Conservation (phyloP, 2,329 filamentous ascomycete genomes). For the Didymella pomorum region DNA sequence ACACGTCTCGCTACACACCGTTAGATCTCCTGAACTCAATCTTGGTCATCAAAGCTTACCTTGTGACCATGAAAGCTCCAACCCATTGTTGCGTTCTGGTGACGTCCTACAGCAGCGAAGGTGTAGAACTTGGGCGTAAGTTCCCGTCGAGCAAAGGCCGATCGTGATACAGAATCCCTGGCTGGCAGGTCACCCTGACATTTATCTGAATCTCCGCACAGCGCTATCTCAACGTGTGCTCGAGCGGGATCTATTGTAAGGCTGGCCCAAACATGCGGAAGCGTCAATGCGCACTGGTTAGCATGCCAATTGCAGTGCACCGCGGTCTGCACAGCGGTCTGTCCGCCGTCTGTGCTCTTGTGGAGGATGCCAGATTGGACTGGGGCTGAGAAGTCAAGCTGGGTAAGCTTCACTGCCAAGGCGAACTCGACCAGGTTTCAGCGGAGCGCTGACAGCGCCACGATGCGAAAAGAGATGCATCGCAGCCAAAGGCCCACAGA, state of each 20-base stretch:
- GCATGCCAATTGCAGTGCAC: conserved; percentile 7
- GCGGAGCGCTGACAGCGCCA: conserved; percentile 10
- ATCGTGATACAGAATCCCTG: not conserved
- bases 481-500: conserved; percentile 8
- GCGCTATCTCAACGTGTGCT: conserved; percentile 4
- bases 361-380: not conserved
- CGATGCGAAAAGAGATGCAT: conserved; percentile 9
- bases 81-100: conserved; percentile 34
- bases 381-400: conserved; percentile 20
- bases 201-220: conserved; percentile 12
- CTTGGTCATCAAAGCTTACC: conserved; percentile 7
- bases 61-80: conserved; percentile 45
- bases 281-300: conserved; percentile 3
- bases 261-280: conserved; percentile 12
- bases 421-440: conserved; percentile 15
- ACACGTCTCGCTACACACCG: conserved; percentile 36
- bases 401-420: conserved; percentile 26
- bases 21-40: conserved; percentile 12
- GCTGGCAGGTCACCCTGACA: not conserved
- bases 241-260: conserved; percentile 12
- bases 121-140: not conserved
- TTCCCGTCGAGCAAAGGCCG: not conserved
- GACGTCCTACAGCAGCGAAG: not conserved
- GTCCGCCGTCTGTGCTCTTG: conserved; percentile 8
- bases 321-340: not conserved